Evolutionary conservation across 768 basidiomycete genomes (phyloP), one percentile per base, ranked within the genome.

Genomic region (Flagelloscypha sp.): DNA sequence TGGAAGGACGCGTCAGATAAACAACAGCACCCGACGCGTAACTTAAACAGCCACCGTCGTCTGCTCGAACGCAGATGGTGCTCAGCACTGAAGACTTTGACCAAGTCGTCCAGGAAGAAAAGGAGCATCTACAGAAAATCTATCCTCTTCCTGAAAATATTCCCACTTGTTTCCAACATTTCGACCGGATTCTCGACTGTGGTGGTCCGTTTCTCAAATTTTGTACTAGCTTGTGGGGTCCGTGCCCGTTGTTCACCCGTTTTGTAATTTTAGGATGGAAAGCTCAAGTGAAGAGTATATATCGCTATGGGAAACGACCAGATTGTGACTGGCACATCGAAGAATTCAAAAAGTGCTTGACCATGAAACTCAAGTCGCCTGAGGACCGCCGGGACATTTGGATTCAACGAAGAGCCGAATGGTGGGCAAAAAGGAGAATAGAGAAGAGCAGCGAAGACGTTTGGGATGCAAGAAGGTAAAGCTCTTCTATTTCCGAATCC

Each of bases 341-440:
- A 39, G 92, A 94, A 48, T 93, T 94, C 71, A 95, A 95, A 59
- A 94, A 86, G 58, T 99, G 94, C 60, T 64, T 94, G 65, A 81
- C 78, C 41, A 62, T 84, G 42, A 94, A 90, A 58, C 67, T 74
- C 9, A 63, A 86, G 57, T 71, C 81, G 35, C 76, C 79, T 11
- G 89, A 92, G 37, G 73, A 79, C 48, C 74, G 76, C 51, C 70
- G 84, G 20, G 76, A 87, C 33, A 74, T 76, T 3, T 99, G 92
- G 93, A 78, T 98, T 38, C 70, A 66, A 32, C 68, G 84, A 12
- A 68, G 86, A 36, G 94, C 94, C 2, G 88, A 93, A 54, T 93
- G 92, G 90, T 95, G 92, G 94, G 89, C 93, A 4, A 62, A 67
- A 22, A 63, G 84, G 35, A 64, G 94, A 35, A 52, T 85, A 7